These are phyloP conservation scores for Mucor irregularis DNA, from an alignment of 371 early-diverging fungal genomes.

Conservation along the genomic window DNA sequence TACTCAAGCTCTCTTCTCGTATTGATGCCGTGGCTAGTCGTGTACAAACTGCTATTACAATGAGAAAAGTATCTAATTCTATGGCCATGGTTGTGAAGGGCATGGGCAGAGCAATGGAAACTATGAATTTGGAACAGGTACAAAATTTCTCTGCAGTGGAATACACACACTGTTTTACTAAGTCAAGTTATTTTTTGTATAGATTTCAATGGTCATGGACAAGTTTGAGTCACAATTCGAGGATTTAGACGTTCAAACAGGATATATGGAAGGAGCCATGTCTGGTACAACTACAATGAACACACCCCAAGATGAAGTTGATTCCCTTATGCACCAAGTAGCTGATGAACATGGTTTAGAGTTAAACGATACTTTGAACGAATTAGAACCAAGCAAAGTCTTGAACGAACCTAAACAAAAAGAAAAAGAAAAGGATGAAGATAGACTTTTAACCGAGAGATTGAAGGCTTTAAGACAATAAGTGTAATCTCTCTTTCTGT, in stretches of 20 bases:
- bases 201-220: conserved; percentile 94
- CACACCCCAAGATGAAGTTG: conserved; percentile 89
- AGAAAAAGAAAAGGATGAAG: conserved; percentile 31
- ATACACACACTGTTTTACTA: not conserved
- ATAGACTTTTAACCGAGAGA: conserved; percentile 33
- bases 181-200: too few relatives aligned
- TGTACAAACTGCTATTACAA: conserved; percentile 95
- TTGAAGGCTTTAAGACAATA: conserved; percentile 38
- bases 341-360: conserved; percentile 95
- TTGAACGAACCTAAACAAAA: conserved; percentile 22
- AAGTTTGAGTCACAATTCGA: conserved; percentile 93
- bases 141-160: not conserved
- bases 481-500: too few relatives aligned
- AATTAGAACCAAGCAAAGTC: conserved; percentile 49
- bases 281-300: conserved; percentile 79
- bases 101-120: conserved; percentile 89
- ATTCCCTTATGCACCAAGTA: conserved; percentile 88
- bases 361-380: conserved; percentile 63
- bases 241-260: conserved; percentile 91
- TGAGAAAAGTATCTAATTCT: conserved; percentile 76
- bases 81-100: conserved; percentile 89
- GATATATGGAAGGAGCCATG: conserved; percentile 91
- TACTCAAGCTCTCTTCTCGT: conserved; percentile 84
- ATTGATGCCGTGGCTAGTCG: conserved; percentile 92
- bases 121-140: conserved; percentile 94